A percentile compares a stretch with the other conserved stretches of the same genome.
phyloP scores from a whole-genome alignment of 2,329 filamentous ascomycete species.

The Westerdykella aurantiaca region DNA sequence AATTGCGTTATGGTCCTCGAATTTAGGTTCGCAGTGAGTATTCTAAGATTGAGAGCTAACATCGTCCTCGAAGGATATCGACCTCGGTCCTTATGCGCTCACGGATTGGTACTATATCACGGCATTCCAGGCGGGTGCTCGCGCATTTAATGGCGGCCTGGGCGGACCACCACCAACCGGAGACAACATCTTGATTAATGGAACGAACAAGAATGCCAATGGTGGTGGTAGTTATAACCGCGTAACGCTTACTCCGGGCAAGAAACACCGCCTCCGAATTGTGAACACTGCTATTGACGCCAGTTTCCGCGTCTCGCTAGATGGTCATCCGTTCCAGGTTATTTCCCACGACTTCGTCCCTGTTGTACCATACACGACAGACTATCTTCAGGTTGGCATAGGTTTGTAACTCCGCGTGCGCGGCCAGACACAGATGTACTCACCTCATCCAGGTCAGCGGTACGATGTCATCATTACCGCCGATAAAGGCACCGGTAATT shows the following conservation, averaged over 20 bases:
- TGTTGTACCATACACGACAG: conserved; percentile 28
- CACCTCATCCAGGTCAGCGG: conserved; percentile 19
- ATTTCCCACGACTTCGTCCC: conserved; percentile 32
- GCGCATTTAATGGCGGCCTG: conserved; percentile 17
- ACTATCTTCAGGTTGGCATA: conserved; percentile 38
- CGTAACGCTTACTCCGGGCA: conserved; percentile 34
- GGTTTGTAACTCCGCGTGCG: conserved; percentile 13
- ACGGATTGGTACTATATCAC: conserved; percentile 42
- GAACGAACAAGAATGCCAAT: conserved; percentile 48
- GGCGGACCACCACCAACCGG: conserved; percentile 26
- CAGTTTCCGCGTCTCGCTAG: conserved; percentile 22
- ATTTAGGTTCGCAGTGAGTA: neutral
- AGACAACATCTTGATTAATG: conserved; percentile 49
- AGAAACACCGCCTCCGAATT: conserved; percentile 52
- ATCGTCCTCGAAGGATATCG: conserved; percentile 9
- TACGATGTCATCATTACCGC: conserved; percentile 35
- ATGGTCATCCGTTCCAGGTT: conserved; percentile 27
- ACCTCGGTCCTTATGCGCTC: conserved; percentile 21
- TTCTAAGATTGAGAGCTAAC: neutral
- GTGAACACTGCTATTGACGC: conserved; percentile 46
- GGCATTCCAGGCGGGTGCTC: conserved; percentile 22
- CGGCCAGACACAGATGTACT: neutral
- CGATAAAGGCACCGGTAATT: conserved; percentile 27
- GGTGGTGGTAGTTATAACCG: conserved; percentile 28
- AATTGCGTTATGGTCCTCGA: neutral